Conservation (phyloP, 1,139 yeast species). For the Arxiozyma slooffiae region DNA sequence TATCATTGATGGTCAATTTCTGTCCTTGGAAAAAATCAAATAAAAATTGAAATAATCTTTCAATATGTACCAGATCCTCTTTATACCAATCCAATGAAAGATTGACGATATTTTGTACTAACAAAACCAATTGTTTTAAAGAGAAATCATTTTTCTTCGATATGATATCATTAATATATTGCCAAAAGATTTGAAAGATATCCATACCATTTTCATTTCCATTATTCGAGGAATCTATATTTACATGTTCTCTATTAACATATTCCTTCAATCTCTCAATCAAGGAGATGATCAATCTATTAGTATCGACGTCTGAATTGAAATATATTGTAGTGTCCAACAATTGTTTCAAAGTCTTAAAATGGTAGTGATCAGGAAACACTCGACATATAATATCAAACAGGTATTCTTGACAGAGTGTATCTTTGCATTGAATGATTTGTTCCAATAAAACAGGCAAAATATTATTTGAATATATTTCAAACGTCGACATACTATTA, state of each 20-base stretch:
- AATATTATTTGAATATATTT: conserved; percentile 52
- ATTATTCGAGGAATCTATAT: conserved; percentile 1
- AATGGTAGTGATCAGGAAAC: conserved; percentile 87
- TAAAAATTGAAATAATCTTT: conserved; percentile 41
- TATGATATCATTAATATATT: conserved; percentile 46
- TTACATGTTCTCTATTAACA: conserved; percentile 34
- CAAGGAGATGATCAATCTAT: conserved; percentile 57
- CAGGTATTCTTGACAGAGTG: conserved; percentile 82
- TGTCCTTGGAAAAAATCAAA: conserved; percentile 46
- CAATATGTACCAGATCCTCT: conserved; percentile 48
- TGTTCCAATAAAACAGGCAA: conserved; percentile 82
- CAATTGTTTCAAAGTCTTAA: conserved; percentile 59
- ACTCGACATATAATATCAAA: conserved; percentile 87
- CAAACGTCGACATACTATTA: conserved; percentile 26
- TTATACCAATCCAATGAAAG: conserved; percentile 64
- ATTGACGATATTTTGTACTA: conserved; percentile 56
- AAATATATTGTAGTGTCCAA: conserved; percentile 58
- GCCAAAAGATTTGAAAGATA: conserved; percentile 56
- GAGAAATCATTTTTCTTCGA: conserved; percentile 55
- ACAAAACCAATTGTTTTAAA: conserved; percentile 51
- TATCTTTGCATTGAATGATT: conserved; percentile 84
- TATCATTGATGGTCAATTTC: conserved; percentile 15
- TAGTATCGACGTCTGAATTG: conserved; percentile 59
- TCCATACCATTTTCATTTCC: conserved; percentile 12
- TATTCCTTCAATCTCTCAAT: conserved; percentile 66